Evolutionary conservation across 768 basidiomycete species (phyloP), one percentile per base, ranked within the genome.

Genomic region (Podaxis sp.): DNA sequence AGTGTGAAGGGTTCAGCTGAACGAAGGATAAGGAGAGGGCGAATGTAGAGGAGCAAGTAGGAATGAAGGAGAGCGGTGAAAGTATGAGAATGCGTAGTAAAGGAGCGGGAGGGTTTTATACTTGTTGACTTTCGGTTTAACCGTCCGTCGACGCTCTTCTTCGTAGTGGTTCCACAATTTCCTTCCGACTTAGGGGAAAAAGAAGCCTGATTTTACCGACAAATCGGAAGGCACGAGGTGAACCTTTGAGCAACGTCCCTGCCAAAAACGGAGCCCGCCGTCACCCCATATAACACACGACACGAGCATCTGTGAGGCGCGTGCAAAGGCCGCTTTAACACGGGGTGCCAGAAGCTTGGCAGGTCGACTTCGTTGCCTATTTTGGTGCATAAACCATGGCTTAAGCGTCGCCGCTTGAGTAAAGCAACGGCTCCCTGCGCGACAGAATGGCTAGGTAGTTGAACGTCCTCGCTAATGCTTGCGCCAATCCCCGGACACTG

Each of bases 81-180:
- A 23, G 25, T 48, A 54, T 37, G 13, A 42, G 14, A 37, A 16
- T 40, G 37, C 5, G 6, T 44, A 44, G 37, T 5, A 54, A 16
- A 6, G 6, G 21, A 46, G 23, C 28, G 4, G 40, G 14, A 21
- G 23, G 55, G 18, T 55, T 55, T 46, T 44, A 55, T 55, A 55
- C 27, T 23, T 40, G 42, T 55, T 11, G 25, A 1, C 52, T 38
- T 10, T 13, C 21, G 25, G 18, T 44, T 44, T 21, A 27, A 25
- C 23, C 27, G 18, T 23, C 21, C 52, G 21, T 54, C 32, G 21
- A 36, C 21, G 52, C 18, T 6, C 21, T 37, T 37, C 36, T 54
- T 54, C 13, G 36, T 54, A 54, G 18, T 54, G 52, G 35, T 54
- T 21, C 52, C 52, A 54, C 32, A 54, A 54, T 54, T 36, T 18